These are phyloP conservation scores for Torulaspora quercuum DNA, from an alignment of 805 yeast species.

Conservation along the genomic window DNA sequence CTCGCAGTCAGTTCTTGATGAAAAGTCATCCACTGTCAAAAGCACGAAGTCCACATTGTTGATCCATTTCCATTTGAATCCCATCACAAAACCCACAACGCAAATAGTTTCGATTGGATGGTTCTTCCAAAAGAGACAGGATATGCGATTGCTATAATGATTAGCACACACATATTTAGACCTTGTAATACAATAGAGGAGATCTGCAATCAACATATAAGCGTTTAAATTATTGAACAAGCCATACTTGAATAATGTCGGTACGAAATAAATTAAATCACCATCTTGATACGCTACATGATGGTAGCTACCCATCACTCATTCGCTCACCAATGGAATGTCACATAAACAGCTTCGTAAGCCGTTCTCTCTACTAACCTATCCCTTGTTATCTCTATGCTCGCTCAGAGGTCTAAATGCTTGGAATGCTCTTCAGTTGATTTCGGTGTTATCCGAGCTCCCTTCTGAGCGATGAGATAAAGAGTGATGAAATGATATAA, in stretches of 20 bases:
- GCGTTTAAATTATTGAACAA: constrained; percentile 12
- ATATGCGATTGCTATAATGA: constrained; percentile 11
- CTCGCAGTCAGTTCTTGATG: constrained; percentile 13
- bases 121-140: constrained; percentile 38
- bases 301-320: constrained; percentile 18
- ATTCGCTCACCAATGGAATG: background rate
- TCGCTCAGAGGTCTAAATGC: background rate
- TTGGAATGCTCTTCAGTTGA: constrained; percentile 3
- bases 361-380: background rate
- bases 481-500: too few relatives aligned
- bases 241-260: constrained; percentile 37
- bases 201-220: constrained; percentile 14
- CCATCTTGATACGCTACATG: constrained; percentile 23
- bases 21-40: constrained; percentile 27
- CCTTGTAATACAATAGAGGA: constrained; percentile 7
- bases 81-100: constrained; percentile 39
- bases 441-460: constrained; percentile 7
- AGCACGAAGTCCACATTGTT: constrained; percentile 22
- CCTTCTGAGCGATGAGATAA: constrained; percentile 3
- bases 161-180: constrained; percentile 10
- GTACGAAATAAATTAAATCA: constrained; percentile 35
- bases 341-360: background rate
- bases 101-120: constrained; percentile 42
- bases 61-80: constrained; percentile 23
- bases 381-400: background rate